Percentiles rank a stretch among this genome's conserved stretches.
These are phyloP conservation scores for Chrysosporium keratinophilum DNA, from an alignment of 2,329 filamentous ascomycete species.

Conservation along the genomic window DNA sequence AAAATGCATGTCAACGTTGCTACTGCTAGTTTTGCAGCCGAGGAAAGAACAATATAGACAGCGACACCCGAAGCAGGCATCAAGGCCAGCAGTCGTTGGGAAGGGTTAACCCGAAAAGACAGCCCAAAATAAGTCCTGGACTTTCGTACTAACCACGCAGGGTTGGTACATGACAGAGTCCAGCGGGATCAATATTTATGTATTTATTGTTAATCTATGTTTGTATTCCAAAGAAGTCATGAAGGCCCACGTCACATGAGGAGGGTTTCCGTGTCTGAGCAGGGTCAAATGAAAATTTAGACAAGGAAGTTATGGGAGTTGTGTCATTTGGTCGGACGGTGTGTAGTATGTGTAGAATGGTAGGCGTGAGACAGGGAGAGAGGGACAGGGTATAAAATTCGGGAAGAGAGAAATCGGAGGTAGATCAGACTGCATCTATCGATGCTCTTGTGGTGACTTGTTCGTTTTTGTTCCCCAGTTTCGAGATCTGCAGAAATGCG, in stretches of 20 bases:
- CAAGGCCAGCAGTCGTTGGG: not conserved
- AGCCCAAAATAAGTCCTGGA: not conserved
- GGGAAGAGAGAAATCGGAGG: not conserved
- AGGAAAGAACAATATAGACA: not conserved
- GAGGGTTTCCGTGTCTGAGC: not conserved
- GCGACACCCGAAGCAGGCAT: not conserved
- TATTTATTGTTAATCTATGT: not conserved
- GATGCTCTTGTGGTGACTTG: conserved; percentile 68
- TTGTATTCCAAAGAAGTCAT: not conserved
- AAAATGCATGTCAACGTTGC: too few relatives aligned
- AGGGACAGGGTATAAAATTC: too few relatives aligned
- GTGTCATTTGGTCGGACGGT: not conserved
- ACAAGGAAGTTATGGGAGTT: not conserved
- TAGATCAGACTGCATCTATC: conserved; percentile 63
- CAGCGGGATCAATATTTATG: not conserved
- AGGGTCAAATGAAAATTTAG: not conserved
- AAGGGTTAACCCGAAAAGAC: not conserved
- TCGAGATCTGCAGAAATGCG: conserved; percentile 90
- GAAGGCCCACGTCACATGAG: not conserved
- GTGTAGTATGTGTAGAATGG: not conserved
- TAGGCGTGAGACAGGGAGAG: too few relatives aligned
- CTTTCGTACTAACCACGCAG: not conserved
- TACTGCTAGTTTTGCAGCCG: too few relatives aligned
- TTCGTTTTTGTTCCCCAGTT: conserved; percentile 96
- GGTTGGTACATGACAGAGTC: not conserved